A percentile compares a stretch with the other conserved stretches of the same genome.
phyloP scores from a whole-genome alignment of 257 asterid genomes.

The Solanum commersonii region DNA sequence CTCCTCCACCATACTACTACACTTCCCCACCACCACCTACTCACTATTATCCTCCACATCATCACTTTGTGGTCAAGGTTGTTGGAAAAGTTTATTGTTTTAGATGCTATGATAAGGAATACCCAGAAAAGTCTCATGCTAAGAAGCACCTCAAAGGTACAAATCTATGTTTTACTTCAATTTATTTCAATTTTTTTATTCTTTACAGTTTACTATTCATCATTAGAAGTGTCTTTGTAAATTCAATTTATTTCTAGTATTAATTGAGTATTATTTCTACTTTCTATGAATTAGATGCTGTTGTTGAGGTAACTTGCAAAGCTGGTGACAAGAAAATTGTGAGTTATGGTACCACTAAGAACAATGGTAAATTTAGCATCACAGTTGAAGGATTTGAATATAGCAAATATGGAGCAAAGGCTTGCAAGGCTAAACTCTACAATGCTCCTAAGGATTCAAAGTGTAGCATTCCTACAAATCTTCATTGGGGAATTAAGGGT shows the following conservation, averaged over 20 bases:
- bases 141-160: slow-evolving; percentile 25
- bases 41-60: background rate
- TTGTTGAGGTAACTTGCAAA: slow-evolving; percentile 19
- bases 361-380: slow-evolving; percentile 20
- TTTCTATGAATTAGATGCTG: slow-evolving; percentile 5
- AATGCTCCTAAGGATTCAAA: slow-evolving; percentile 19
- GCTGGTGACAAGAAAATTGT: slow-evolving; percentile 14
- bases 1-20: background rate
- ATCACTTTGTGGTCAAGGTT: slow-evolving; percentile 12
- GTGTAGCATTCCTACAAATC: slow-evolving; percentile 15
- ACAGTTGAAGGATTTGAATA: slow-evolving; percentile 18
- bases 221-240: background rate
- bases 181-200: background rate
- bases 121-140: slow-evolving; percentile 14
- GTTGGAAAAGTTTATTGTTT: slow-evolving; percentile 21
- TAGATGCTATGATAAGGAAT: slow-evolving; percentile 10
- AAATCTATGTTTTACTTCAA: background rate
- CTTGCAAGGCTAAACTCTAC: slow-evolving; percentile 20
- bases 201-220: background rate
- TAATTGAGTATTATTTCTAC: background rate
- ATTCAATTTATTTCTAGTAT: background rate
- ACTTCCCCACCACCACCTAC: slow-evolving; percentile 13
- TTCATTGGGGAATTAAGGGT: slow-evolving; percentile 18
- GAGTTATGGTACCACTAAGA: slow-evolving; percentile 18
- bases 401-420: slow-evolving; percentile 20